A percentile compares a stretch with the other conserved stretches of the same genome.
These are phyloP conservation scores for Kodamaea plutei DNA, from an alignment of 1,139 yeast species.

Conservation along the genomic window DNA sequence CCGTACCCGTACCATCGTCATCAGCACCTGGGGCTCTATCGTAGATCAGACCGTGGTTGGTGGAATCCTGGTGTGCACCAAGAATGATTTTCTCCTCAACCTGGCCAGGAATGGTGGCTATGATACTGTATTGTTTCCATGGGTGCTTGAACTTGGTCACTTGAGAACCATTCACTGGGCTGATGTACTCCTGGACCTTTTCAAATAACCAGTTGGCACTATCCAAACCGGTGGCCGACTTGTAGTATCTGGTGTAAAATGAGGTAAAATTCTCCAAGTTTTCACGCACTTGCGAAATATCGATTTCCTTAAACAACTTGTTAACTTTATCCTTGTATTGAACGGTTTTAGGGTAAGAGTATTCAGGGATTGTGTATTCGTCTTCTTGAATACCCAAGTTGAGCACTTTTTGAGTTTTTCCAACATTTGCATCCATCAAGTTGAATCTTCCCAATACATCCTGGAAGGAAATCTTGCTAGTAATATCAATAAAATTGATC, in stretches of 20 bases:
- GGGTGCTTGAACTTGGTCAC: constrained; percentile 35
- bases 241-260: constrained; percentile 78
- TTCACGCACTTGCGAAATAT: constrained; percentile 43
- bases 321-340: constrained; percentile 38
- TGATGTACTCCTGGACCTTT: constrained; percentile 40
- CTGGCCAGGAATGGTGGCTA: constrained; percentile 40
- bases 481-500: constrained; percentile 66
- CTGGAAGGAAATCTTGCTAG: constrained; percentile 40
- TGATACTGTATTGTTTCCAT: constrained; percentile 44
- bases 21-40: constrained; percentile 86
- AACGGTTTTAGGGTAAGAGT: constrained; percentile 52
- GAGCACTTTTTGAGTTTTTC: constrained; percentile 13
- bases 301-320: constrained; percentile 36
- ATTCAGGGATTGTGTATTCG: constrained; percentile 31
- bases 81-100: constrained; percentile 52
- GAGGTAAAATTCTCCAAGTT: constrained; percentile 63
- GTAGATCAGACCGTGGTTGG: constrained; percentile 70
- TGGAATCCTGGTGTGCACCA: constrained; percentile 90
- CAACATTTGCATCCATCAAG: constrained; percentile 13
- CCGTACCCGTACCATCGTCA: constrained; percentile 89
- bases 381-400: constrained; percentile 32
- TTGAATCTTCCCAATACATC: constrained; percentile 31
- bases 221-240: constrained; percentile 63
- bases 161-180: constrained; percentile 33
- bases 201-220: constrained; percentile 70